Evolutionary conservation across 371 early-diverging fungal species (phyloP), one percentile per base, ranked within the genome.

Genomic region (Apophysomyces ossiformis): DNA sequence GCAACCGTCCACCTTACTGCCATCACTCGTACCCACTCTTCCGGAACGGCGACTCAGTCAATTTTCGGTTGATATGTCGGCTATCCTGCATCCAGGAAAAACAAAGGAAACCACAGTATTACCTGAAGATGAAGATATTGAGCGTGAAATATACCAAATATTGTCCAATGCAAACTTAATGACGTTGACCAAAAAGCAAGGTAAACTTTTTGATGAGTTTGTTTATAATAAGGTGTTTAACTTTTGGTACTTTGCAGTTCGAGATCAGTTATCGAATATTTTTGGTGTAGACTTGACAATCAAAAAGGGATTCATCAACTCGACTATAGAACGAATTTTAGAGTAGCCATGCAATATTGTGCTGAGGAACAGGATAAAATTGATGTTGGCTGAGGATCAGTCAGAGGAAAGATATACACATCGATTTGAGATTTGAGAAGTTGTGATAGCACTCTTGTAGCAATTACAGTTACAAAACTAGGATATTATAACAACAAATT

Each of bases 101-200:
- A 9, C 54, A 32, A 50, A 50, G 21, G 54, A 50, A 6, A 50
- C 54, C 21, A 26, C 59, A 9, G 80, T 79, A 37, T 71, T 87
- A 37, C 95, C 95, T 1, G 89, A 90, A n/a, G 94, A 97, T 60
- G 94, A 93, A 46, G 92, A 95, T 69, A 84, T 97, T 47, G 82
- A 93, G 11, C 77, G 76, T 50, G 93, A 94, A 75, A 92, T 96
- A 61, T 81, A 86, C 37, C 81, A 82, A 44, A 93, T 96, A 37
- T 82, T 97, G 11, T 69, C 86, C 8, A 90, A 80, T 1, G 86
- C 95, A n/a, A 87, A 94, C 66, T 78, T 94, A 39, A 91, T 91
- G 89, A 84, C 82, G 37, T 78, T 93, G 37, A 92, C 93, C 35
- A 93, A 93, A 78, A 93, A 93, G 69, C 90, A 90, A 82, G 87